A percentile compares a stretch with the other conserved stretches of the same genome.
Evolutionary conservation across 1,139 yeast genomes (phyloP).

Genomic region (Nakaseomyces kungkrabaensis): DNA sequence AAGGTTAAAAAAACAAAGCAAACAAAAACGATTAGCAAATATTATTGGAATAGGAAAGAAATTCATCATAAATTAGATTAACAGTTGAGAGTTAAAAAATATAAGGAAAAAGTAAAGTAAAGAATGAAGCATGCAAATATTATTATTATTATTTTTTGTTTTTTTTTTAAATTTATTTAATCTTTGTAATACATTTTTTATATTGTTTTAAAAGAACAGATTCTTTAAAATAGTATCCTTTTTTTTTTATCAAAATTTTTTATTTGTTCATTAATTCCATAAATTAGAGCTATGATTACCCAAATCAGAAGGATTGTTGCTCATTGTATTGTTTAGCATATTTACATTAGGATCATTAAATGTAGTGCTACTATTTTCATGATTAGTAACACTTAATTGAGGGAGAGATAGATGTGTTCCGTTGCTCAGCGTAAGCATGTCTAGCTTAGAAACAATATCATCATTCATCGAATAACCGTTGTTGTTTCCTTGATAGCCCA

Average conservation of each 20-base stretch:
- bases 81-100: no score
- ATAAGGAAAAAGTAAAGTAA: no score
- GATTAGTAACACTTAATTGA: slow-evolving; percentile 22
- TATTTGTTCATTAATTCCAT: slow-evolving; percentile 1
- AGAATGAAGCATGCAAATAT: no score
- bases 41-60: no score
- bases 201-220: no score
- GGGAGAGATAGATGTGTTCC: slow-evolving; percentile 27
- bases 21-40: no score
- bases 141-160: no score
- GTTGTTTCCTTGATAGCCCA: slow-evolving; percentile 9
- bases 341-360: slow-evolving; percentile 2
- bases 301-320: neutral
- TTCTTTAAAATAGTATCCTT: slow-evolving; percentile 5
- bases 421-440: slow-evolving; percentile 22
- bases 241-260: neutral
- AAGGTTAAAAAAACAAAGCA: no score
- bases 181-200: no score
- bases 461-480: slow-evolving; percentile 15
- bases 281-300: neutral
- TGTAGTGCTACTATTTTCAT: slow-evolving; percentile 8
- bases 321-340: slow-evolving; percentile 1
- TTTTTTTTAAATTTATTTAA: no score
- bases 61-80: no score
- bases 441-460: slow-evolving; percentile 25